These are phyloP conservation scores for Monosporascus sp. DNA, from an alignment of 2,329 filamentous ascomycete genomes.

Conservation along the genomic window DNA sequence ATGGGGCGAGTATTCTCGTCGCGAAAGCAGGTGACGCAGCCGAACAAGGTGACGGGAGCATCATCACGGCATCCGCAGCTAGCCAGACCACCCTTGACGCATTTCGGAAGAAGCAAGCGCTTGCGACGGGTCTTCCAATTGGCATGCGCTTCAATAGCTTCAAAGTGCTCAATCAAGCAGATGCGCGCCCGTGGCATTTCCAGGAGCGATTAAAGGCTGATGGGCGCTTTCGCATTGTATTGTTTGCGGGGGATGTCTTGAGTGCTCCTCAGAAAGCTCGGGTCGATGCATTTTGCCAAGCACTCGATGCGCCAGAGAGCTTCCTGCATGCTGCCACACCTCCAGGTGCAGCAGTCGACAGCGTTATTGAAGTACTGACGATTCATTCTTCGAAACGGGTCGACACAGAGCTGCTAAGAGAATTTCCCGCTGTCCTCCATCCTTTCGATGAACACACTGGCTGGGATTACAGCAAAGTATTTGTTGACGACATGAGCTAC, in stretches of 20 bases:
- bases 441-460: constrained; percentile 41
- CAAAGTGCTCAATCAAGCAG: constrained; percentile 55
- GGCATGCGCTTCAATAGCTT: constrained; percentile 55
- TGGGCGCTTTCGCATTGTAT: constrained; percentile 52
- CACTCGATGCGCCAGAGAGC: constrained; percentile 29
- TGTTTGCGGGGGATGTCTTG: constrained; percentile 58
- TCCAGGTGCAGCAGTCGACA: constrained; percentile 4
- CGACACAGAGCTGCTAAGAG: constrained; percentile 42
- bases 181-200: constrained; percentile 52
- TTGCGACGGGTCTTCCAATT: constrained; percentile 40
- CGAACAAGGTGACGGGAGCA: constrained; percentile 42
- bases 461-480: constrained; percentile 54
- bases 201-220: constrained; percentile 51
- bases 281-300: constrained; percentile 42
- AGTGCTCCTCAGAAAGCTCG: constrained; percentile 36
- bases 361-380: constrained; percentile 54
- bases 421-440: constrained; percentile 45
- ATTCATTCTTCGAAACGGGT: constrained; percentile 51
- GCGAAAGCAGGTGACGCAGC: constrained; percentile 41
- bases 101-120: constrained; percentile 29
- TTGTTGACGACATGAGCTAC: constrained; percentile 49
- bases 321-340: constrained; percentile 10
- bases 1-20: constrained; percentile 50
- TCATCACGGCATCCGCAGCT: constrained; percentile 15
- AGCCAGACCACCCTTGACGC: constrained; percentile 7